Evolutionary conservation across 2,329 filamentous ascomycete species (phyloP).

Genomic region (Curvularia verruculosa): DNA sequence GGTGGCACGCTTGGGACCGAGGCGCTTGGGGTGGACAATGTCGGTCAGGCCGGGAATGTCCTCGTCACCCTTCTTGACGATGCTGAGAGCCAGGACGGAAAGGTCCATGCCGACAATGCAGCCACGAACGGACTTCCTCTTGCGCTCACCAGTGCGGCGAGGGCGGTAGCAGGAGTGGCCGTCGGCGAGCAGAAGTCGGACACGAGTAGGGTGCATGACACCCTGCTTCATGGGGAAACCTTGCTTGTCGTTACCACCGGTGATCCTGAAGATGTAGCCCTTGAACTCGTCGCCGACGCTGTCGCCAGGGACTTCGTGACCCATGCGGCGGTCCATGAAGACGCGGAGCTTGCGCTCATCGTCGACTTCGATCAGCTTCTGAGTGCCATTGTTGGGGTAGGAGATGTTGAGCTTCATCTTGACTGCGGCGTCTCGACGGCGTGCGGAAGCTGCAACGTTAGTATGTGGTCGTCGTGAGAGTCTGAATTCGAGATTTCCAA

Average conservation of each 20-base stretch:
- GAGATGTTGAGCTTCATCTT: constrained; percentile 80
- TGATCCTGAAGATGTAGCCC: constrained; percentile 99
- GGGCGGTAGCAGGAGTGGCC: constrained; percentile 99
- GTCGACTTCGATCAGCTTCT: constrained; percentile 98
- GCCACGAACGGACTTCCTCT: constrained; percentile 98
- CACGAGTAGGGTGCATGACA: constrained; percentile 98
- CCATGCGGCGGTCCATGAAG: constrained; percentile 99
- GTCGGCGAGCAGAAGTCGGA: constrained; percentile 91
- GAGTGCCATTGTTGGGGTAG: constrained; percentile 99
- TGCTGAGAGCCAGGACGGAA: constrained; percentile 88
- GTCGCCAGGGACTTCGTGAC: constrained; percentile 90
- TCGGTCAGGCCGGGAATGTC: constrained; percentile 98
- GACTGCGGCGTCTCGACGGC: constrained; percentile 44
- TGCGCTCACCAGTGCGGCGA: constrained; percentile 97
- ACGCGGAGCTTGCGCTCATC: constrained; percentile 99
- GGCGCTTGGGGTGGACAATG: constrained; percentile 96
- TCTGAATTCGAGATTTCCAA: constrained; percentile 24
- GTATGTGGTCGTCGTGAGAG: constrained; percentile 39
- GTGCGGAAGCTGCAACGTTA: constrained; percentile 46
- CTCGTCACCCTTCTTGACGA: constrained; percentile 96
- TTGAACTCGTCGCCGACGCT: constrained; percentile 99
- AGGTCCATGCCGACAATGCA: constrained; percentile 98
- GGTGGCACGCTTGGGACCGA: constrained; percentile 99
- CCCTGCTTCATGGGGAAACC: constrained; percentile 99
- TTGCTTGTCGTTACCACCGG: constrained; percentile 99